A percentile compares a stretch with the other conserved stretches of the same genome.
phyloP scores from a whole-genome alignment of 2,329 filamentous ascomycete genomes.

The Domatiomyces globalis region DNA sequence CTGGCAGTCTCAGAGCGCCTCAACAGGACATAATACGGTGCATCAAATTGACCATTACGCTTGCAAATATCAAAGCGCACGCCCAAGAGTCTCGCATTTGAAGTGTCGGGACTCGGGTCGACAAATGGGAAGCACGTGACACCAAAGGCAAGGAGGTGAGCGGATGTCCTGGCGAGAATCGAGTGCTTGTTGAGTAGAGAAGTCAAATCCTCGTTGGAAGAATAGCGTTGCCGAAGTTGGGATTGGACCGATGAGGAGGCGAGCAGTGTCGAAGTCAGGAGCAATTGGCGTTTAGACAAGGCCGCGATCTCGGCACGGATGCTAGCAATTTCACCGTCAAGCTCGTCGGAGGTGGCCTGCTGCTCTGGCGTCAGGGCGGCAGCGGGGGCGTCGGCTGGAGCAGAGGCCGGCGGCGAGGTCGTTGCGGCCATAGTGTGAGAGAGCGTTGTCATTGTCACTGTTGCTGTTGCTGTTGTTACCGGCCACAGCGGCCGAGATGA shows the following conservation, averaged over 20 bases:
- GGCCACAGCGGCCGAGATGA: too few species aligned
- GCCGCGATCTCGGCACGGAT: slow-evolving; percentile 29
- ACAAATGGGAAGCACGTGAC: slow-evolving; percentile 33
- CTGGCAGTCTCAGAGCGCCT: slow-evolving; percentile 10
- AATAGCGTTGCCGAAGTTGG: slow-evolving; percentile 14
- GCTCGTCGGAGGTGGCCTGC: slow-evolving; percentile 6
- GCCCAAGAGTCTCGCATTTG: slow-evolving; percentile 23
- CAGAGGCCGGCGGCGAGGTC: not conserved
- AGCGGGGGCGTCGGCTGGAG: not conserved
- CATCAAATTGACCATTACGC: slow-evolving; percentile 26
- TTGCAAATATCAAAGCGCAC: slow-evolving; percentile 30
- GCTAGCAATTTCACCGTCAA: slow-evolving; percentile 29
- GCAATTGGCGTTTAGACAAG: slow-evolving; percentile 26
- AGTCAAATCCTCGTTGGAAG: slow-evolving; percentile 20
- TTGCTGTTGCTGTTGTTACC: too few species aligned
- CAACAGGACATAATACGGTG: slow-evolving; percentile 32
- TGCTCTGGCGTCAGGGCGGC: not conserved
- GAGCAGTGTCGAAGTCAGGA: slow-evolving; percentile 30
- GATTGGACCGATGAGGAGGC: slow-evolving; percentile 26
- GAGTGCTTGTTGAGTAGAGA: slow-evolving; percentile 20
- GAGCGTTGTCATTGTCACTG: not conserved
- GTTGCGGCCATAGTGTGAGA: not conserved
- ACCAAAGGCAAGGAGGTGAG: slow-evolving; percentile 32
- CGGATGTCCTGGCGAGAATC: slow-evolving; percentile 26
- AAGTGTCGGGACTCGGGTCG: slow-evolving; percentile 27